Conservation (phyloP, 257 asterid genomes). For the Hygrophila difformis region DNA sequence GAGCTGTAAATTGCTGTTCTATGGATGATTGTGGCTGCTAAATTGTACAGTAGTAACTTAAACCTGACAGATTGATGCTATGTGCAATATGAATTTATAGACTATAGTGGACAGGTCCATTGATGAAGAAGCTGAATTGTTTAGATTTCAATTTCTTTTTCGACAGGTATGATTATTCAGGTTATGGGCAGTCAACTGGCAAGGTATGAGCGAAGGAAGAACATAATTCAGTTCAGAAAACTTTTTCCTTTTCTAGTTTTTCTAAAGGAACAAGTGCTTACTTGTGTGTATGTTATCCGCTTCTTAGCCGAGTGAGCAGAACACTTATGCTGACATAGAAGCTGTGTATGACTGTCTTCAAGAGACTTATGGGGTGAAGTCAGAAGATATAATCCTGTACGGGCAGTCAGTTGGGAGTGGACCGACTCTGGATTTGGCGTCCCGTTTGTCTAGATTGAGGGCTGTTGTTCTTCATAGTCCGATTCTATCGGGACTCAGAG, state of each 20-base stretch:
- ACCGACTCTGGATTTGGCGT: slow-evolving; percentile 65
- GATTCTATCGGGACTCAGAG: slow-evolving; percentile 59
- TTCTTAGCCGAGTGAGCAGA: slow-evolving; percentile 55
- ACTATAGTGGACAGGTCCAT: too few species aligned
- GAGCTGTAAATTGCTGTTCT: too few species aligned
- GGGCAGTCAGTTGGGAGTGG: slow-evolving; percentile 78
- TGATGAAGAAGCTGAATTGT: too few species aligned
- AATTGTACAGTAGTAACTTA: too few species aligned
- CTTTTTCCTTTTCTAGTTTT: not conserved
- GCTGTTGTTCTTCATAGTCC: slow-evolving; percentile 77
- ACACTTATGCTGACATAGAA: slow-evolving; percentile 65
- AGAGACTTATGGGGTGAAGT: slow-evolving; percentile 50
- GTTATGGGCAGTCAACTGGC: not conserved
- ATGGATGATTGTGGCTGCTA: too few species aligned
- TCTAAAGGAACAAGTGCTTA: not conserved
- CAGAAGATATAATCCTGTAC: slow-evolving; percentile 52
- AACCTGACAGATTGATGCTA: too few species aligned
- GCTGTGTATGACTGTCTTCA: slow-evolving; percentile 57
- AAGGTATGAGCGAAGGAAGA: too few species aligned
- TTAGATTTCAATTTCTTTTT: too few species aligned
- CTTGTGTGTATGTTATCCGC: slow-evolving; percentile 8
- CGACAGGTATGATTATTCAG: slow-evolving; percentile 6
- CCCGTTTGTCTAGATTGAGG: slow-evolving; percentile 44
- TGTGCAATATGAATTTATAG: too few species aligned
- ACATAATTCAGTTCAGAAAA: too few species aligned